Conservation (phyloP, 371 early-diverging fungal species). For the Apophysomyces elegans region DNA sequence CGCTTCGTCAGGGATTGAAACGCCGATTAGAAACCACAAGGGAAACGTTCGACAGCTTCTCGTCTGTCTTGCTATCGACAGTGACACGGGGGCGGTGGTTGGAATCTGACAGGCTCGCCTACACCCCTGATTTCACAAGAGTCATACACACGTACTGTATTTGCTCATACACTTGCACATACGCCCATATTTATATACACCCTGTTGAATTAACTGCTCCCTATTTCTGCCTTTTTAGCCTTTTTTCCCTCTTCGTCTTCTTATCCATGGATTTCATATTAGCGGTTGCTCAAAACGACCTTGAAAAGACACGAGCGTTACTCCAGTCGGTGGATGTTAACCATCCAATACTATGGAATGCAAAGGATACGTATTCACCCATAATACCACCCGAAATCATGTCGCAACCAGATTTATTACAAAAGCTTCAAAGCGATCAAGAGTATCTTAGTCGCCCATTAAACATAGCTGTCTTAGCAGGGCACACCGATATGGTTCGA, state of each 20-base stretch:
- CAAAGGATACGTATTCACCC: constrained; percentile 48
- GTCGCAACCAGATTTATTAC: constrained; percentile 35
- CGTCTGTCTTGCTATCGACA: background rate
- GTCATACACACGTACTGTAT: background rate
- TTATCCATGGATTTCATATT: constrained; percentile 53
- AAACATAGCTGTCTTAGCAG: constrained; percentile 73
- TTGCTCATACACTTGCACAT: background rate
- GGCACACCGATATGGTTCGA: constrained; percentile 63
- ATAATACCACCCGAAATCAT: constrained; percentile 40
- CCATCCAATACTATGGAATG: constrained; percentile 55
- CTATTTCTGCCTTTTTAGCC: constrained; percentile 9
- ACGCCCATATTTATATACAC: background rate
- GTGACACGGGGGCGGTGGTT: background rate
- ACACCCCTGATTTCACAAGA: background rate
- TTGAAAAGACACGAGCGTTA: constrained; percentile 47
- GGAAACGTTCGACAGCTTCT: no score
- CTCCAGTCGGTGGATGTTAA: constrained; percentile 58
- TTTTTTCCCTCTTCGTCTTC: constrained; percentile 10
- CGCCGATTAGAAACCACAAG: no score
- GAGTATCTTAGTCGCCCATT: constrained; percentile 64
- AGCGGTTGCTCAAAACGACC: constrained; percentile 56
- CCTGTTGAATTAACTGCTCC: constrained; percentile 9
- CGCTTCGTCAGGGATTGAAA: background rate
- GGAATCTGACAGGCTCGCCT: background rate
- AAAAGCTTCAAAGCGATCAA: constrained; percentile 41